Conservation (phyloP, 2,329 filamentous ascomycete species). For the Aspergillus fischeri region DNA sequence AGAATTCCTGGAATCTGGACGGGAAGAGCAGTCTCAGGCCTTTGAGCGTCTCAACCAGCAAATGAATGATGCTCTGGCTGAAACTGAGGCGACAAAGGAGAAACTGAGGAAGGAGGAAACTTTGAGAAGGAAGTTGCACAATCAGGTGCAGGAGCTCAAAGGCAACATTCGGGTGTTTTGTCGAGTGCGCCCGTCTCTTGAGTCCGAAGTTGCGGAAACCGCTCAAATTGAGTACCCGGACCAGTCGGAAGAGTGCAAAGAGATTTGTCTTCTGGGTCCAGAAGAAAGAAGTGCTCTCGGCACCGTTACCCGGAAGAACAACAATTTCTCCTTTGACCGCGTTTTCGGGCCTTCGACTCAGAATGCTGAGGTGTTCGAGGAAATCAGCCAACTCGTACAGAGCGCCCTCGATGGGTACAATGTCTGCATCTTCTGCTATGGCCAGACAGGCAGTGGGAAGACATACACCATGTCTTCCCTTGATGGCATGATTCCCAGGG, state of each 20-base stretch:
- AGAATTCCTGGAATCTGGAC: conserved; percentile 84
- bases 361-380: conserved; percentile 86
- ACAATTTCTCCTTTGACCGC: conserved; percentile 86
- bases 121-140: conserved; percentile 84
- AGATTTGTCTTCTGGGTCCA: conserved; percentile 77
- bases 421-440: conserved; percentile 98
- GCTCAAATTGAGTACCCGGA: conserved; percentile 80
- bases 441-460: conserved; percentile 95
- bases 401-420: conserved; percentile 96
- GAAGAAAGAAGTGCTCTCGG: conserved; percentile 80
- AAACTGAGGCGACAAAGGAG: conserved; percentile 66
- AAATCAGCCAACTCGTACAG: conserved; percentile 95
- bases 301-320: conserved; percentile 69
- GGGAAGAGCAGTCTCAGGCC: conserved; percentile 79
- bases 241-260: conserved; percentile 72
- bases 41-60: conserved; percentile 77
- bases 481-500: conserved; percentile 92
- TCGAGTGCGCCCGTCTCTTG: conserved; percentile 74
- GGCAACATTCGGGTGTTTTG: conserved; percentile 99
- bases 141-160: conserved; percentile 95
- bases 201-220: conserved; percentile 56
- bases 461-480: conserved; percentile 90
- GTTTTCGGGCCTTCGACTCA: conserved; percentile 75
- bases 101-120: conserved; percentile 91
- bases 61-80: conserved; percentile 70